Conservation (phyloP, 495 filamentous ascomycete species). For the Neurospora africana region DNA sequence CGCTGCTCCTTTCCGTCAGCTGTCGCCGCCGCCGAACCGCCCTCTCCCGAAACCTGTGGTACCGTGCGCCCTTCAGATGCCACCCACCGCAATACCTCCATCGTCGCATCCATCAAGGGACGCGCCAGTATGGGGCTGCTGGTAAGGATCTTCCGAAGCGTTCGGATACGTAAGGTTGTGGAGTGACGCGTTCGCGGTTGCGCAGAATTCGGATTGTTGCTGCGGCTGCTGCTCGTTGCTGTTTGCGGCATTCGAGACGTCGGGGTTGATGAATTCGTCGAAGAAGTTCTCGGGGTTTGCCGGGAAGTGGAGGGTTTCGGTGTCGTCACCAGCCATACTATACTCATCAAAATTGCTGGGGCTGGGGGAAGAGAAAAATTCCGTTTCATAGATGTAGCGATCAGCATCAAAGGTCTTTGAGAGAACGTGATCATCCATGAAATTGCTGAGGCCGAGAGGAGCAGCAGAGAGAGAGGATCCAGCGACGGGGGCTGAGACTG, state of each 20-base stretch:
- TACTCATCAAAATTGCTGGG: conserved; percentile 64
- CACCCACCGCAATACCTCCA: conserved; percentile 67
- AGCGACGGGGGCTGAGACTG: conserved; percentile 43
- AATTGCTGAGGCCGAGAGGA: conserved; percentile 52
- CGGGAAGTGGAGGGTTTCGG: conserved; percentile 39
- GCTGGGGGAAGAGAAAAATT: conserved; percentile 59
- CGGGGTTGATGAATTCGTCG: conserved; percentile 40
- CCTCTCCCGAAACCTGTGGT: conserved; percentile 28
- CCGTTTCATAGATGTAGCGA: conserved; percentile 67
- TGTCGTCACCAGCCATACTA: conserved; percentile 74
- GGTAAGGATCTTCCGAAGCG: conserved; percentile 49
- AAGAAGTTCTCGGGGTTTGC: conserved; percentile 27
- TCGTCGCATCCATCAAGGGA: conserved; percentile 84
- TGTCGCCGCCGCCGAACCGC: conserved; percentile 25
- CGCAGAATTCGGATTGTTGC: conserved; percentile 29
- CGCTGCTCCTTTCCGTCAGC: conserved; percentile 23
- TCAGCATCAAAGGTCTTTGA: conserved; percentile 45
- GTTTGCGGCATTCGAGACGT: conserved; percentile 29
- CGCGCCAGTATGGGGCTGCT: conserved; percentile 89
- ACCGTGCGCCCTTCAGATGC: conserved; percentile 36
- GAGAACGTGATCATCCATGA: conserved; percentile 58
- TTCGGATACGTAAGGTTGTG: conserved; percentile 38
- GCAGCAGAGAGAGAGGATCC: conserved; percentile 50
- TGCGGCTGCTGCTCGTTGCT: conserved; percentile 21
- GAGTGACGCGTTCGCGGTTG: conserved; percentile 30